Evolutionary conservation across 331 rosid genomes (phyloP), one percentile per base, ranked within the genome.

Genomic region (Spiraea crenata): DNA sequence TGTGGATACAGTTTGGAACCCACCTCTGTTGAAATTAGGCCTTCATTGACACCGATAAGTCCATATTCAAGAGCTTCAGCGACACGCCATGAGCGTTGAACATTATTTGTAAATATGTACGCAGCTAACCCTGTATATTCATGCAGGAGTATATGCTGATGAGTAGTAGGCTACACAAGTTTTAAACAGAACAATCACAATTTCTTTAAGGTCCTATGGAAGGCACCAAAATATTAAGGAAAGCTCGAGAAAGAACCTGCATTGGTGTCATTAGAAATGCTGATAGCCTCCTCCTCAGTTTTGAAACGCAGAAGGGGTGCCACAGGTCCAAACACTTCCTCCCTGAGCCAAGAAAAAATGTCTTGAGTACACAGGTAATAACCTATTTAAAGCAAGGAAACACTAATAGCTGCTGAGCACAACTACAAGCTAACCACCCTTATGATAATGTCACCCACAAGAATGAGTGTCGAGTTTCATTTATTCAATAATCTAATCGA

Each of bases 21-120:
- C 69, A 89, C 99, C 97, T 91, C 99, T 17, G 99, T 95, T 52
- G 97, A 89, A 84, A 95, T 80, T 70, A 87, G 17, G 76, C 97
- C 96, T 75, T 95, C 99, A 69, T 95, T 95, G 75, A 95, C 77
- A 63, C 99, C 99, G 14, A 91, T 95, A 72, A 91, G 82, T 70
- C 99, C 99, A 61, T 86, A 95, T 60, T 95, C 99, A 68, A 95
- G 97, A 82, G 97, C 97, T 78, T 95, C 99, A 59, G 99, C 78
- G 40, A 95, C 95, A 67, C 95, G 96, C 99, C 99, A 95, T 3
- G 99, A 89, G 19, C 97, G 91, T 76, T 82, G 96, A 79, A 95
- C 84, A 81, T 67, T 89, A 81, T 86, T 86, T 63, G 99, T 91
- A 77, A 91, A 95, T 71, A 95, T 1, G 62, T 91, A 95, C 20